These are phyloP conservation scores for Dissophora globulifera DNA, from an alignment of 192 early-diverging fungal species.

Conservation along the genomic window DNA sequence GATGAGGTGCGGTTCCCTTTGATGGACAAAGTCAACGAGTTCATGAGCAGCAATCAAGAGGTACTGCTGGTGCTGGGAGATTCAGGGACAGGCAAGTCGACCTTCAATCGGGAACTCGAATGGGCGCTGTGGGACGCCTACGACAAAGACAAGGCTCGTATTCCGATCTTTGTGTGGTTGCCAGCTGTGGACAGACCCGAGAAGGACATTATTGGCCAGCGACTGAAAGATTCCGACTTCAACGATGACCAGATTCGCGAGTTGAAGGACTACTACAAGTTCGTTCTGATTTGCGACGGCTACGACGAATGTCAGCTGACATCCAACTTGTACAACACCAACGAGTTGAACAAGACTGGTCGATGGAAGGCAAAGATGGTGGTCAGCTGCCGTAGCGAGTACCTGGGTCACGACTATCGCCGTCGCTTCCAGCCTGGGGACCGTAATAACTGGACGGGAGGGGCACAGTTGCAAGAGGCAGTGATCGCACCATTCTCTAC, in stretches of 20 bases:
- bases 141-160: not conserved
- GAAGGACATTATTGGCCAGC: not conserved
- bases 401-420: not conserved
- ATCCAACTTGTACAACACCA: slow-evolving; percentile 9
- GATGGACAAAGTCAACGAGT: slow-evolving; percentile 12
- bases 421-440: not conserved
- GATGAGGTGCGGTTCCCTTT: slow-evolving; percentile 7
- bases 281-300: slow-evolving; percentile 26
- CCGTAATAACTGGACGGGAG: not conserved
- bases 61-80: slow-evolving; percentile 24
- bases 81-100: slow-evolving; percentile 26
- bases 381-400: slow-evolving; percentile 1
- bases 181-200: slow-evolving; percentile 1
- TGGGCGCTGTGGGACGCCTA: not conserved
- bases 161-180: slow-evolving; percentile 22
- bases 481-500: slow-evolving; percentile 7
- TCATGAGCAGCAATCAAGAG: slow-evolving; percentile 4
- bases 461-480: not conserved
- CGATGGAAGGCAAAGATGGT: slow-evolving; percentile 10
- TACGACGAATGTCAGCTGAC: slow-evolving; percentile 11
- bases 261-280: slow-evolving; percentile 1
- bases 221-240: not conserved
- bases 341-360: slow-evolving; percentile 1
- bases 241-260: not conserved
- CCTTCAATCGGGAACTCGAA: slow-evolving; percentile 8